Conservation (phyloP, 2,329 filamentous ascomycete species). For the Sphaerulina musiva region DNA sequence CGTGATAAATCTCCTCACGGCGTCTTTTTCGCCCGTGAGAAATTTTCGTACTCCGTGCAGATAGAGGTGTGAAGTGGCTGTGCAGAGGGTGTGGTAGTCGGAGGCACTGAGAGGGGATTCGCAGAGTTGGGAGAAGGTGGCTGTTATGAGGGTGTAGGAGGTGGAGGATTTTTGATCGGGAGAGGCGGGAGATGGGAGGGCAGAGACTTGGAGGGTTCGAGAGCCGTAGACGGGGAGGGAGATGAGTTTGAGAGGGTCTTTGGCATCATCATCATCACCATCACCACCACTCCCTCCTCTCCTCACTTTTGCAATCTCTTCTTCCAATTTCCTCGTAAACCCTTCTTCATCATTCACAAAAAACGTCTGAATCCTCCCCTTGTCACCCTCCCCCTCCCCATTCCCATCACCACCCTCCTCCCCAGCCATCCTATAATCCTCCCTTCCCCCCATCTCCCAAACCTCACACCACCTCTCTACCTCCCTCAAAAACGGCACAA, state of each 20-base stretch:
- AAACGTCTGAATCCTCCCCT: conserved; percentile 22
- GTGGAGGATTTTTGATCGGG: too few species aligned
- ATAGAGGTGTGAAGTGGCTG: conserved; percentile 16
- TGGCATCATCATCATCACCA: not conserved
- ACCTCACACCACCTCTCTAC: conserved; percentile 68
- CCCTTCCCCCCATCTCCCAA: conserved; percentile 69
- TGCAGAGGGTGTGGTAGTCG: conserved; percentile 65
- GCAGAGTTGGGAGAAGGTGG: conserved; percentile 61
- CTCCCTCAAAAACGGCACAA: conserved; percentile 64
- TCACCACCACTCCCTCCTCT: too few species aligned
- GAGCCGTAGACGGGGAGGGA: conserved; percentile 22
- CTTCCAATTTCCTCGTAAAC: conserved; percentile 10
- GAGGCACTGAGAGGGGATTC: conserved; percentile 60
- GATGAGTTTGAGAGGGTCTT: too few species aligned
- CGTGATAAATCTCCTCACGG: conserved; percentile 66
- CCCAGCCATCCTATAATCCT: conserved; percentile 60
- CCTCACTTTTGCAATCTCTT: conserved; percentile 3
- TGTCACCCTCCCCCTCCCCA: conserved; percentile 35
- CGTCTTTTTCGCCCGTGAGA: conserved; percentile 37
- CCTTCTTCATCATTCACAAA: conserved; percentile 10
- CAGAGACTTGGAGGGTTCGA: conserved; percentile 18
- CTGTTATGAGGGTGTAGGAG: conserved; percentile 30
- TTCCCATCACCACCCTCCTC: conserved; percentile 5
- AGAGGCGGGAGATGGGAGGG: too few species aligned
- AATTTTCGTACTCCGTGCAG: conserved; percentile 21